Evolutionary conservation across 1,139 yeast genomes (phyloP).

Genomic region (Debaryomyces nepalensis): DNA sequence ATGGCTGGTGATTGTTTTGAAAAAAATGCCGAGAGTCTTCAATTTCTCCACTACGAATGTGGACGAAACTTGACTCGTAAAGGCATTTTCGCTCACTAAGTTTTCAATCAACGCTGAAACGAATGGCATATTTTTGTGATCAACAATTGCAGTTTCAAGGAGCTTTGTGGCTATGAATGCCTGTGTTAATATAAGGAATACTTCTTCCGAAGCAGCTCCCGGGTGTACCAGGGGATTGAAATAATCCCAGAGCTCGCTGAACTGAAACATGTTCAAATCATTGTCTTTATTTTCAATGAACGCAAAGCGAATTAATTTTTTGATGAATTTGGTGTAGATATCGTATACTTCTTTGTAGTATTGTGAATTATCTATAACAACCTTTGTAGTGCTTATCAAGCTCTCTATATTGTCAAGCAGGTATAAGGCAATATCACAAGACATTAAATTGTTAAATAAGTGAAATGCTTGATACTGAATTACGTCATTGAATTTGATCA

Average conservation of each 20-base stretch:
- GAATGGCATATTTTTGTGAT: slow-evolving; percentile 1
- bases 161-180: slow-evolving; percentile 11
- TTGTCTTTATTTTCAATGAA: slow-evolving; percentile 13
- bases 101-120: slow-evolving; percentile 12
- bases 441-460: slow-evolving; percentile 37
- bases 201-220: slow-evolving; percentile 17
- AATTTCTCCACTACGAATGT: slow-evolving; percentile 30
- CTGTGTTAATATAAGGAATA: slow-evolving; percentile 24
- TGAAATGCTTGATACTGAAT: slow-evolving; percentile 47
- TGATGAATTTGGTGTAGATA: slow-evolving; percentile 35
- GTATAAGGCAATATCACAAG: slow-evolving; percentile 19
- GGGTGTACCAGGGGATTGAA: slow-evolving; percentile 14
- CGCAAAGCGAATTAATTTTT: slow-evolving; percentile 30
- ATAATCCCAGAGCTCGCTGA: slow-evolving; percentile 25
- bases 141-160: neutral
- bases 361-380: slow-evolving; percentile 38
- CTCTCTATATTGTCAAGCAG: slow-evolving; percentile 8
- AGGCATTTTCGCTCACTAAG: slow-evolving; percentile 7
- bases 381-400: slow-evolving; percentile 30
- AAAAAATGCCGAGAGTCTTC: slow-evolving; percentile 35
- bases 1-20: slow-evolving; percentile 13
- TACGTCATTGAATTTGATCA: slow-evolving; percentile 35
- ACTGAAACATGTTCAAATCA: slow-evolving; percentile 18
- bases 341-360: slow-evolving; percentile 42
- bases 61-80: slow-evolving; percentile 14